Evolutionary conservation across 345 rosid genomes (phyloP), one percentile per base, ranked within the genome.

Genomic region (Pugionium dolabratum): DNA sequence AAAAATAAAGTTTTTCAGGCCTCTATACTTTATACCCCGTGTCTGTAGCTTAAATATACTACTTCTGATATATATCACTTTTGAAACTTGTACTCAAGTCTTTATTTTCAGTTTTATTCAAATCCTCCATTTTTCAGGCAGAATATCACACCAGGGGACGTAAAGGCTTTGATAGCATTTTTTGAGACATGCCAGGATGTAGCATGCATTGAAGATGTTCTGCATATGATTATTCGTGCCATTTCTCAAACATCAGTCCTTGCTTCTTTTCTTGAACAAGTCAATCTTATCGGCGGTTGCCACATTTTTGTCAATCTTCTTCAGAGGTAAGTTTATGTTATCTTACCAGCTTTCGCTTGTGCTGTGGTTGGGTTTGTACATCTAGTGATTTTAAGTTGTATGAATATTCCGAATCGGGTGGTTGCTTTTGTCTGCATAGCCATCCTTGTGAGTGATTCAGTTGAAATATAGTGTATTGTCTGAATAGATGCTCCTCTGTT

Each of bases 161-260:
- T 89, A 65, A 89, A 81, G 58, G 84, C 91, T 45, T 85, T 89
- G 61, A 59, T 84, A 56, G 85, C 91, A 18, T 93, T 89, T 77
- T 89, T 87, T 69, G 96, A 93, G 78, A 85, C 85, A 49, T 89
- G 95, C 78, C 87, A 85, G 71, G 98, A 93, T 83, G 82, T 85
- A 86, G 67, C 90, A 44, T 89, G 97, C 79, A 77, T 93, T 65
- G 98, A 93, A 80, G 98, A 93, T 83, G 81, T 89, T 71, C 68
- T 93, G 64, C 95, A 86, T 77, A 87, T 89, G 98, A 78, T 87
- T 76, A 86, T 93, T 62, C 95, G 96, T 77, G 88, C 91, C 71
- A 78, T 87, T 57, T 84, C 97, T 58, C 89, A 89, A 66, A 81
- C 84, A 76, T 71, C 78, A 60, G 62, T 87, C 71, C 95, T 87